A percentile compares a stretch with the other conserved stretches of the same genome.
These are phyloP conservation scores for Tolypocladium ovalisporum DNA, from an alignment of 2,329 filamentous ascomycete genomes.

Conservation along the genomic window DNA sequence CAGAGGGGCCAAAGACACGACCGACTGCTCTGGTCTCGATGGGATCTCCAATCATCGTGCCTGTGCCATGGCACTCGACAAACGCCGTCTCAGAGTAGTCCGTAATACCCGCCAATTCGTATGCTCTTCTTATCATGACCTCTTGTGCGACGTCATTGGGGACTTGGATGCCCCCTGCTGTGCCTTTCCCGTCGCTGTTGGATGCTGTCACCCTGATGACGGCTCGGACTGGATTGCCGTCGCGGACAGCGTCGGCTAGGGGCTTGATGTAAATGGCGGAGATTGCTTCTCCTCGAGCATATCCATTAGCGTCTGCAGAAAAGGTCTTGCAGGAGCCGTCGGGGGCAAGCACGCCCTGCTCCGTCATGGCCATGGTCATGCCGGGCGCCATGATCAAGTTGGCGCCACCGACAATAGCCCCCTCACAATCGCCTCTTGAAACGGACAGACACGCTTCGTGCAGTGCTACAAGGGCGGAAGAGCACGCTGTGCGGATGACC, in stretches of 20 bases:
- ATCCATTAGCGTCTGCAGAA: not conserved
- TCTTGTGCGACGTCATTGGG: conserved; percentile 21
- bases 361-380: not conserved
- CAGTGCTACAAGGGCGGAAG: not conserved
- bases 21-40: conserved; percentile 23
- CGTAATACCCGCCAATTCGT: conserved; percentile 11
- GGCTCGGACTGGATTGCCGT: conserved; percentile 18
- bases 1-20: conserved; percentile 11
- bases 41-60: conserved; percentile 27
- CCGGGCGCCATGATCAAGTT: not conserved
- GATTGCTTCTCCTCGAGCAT: not conserved
- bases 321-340: not conserved
- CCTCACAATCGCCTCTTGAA: not conserved
- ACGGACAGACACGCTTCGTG: not conserved
- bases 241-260: conserved; percentile 4
- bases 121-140: conserved; percentile 16
- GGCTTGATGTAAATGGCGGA: not conserved
- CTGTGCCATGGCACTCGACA: conserved; percentile 17
- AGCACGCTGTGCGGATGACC: not conserved
- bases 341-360: not conserved
- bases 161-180: conserved; percentile 17
- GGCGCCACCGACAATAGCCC: not conserved
- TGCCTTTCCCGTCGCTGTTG: not conserved
- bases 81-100: conserved; percentile 6
- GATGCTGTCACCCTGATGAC: not conserved